Base-by-base conservation (phyloP, 768 basidiomycete genomes). In the Suillus hirtellus region DNA sequence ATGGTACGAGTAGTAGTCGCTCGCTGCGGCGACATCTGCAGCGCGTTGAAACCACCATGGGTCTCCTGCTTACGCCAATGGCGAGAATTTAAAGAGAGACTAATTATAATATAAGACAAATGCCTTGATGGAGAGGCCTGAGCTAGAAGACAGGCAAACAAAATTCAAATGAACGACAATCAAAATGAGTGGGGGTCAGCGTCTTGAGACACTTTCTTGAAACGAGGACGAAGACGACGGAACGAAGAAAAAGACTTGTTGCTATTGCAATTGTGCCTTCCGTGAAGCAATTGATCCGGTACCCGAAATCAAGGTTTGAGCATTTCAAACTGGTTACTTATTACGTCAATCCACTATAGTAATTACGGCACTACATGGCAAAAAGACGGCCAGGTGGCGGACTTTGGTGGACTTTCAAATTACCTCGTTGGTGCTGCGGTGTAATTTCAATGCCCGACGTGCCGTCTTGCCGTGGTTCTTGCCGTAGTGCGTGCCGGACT, bases 31-130 rank as follows among this genome's bases (percentile, higher is more conserved):
- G 40, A 58, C 24, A 58, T 58, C 40, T 58, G 56, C 38, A 58
- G 56, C 56, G 40, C 15, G 2, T 58, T 58, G 56, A 58, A 27
- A 58, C 56, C 56, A 42, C 40, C 40, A 58, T 58, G 56, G 56
- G 40, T 58, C 40, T 42, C 56, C 40, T 58, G 56, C 56, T 58
- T 27, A 27, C 11, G 38, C 56, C 56, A 19, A 42, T 17, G 19
- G 55, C 40, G 6, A 58, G 14, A 40, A 38, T 56, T 56, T 24
- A 56, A 56, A 56, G 35, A 54, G 35, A 34, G 34, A 17, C 38
- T 19, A 53, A 35, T n/a, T 53, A 35, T 53, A 37, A 53, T n/a
- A n/a, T 27, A 58, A 27, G 38, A 42, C 55, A 24, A 40, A 11
- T 53, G 52, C 27, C 52, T 53, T 53, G 6, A 34, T 34, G 31